Percentiles rank a stretch among this genome's conserved stretches.
These are phyloP conservation scores for Heliamphora exappendiculata DNA, from an alignment of 148 eudicot genomes.

Conservation along the genomic window DNA sequence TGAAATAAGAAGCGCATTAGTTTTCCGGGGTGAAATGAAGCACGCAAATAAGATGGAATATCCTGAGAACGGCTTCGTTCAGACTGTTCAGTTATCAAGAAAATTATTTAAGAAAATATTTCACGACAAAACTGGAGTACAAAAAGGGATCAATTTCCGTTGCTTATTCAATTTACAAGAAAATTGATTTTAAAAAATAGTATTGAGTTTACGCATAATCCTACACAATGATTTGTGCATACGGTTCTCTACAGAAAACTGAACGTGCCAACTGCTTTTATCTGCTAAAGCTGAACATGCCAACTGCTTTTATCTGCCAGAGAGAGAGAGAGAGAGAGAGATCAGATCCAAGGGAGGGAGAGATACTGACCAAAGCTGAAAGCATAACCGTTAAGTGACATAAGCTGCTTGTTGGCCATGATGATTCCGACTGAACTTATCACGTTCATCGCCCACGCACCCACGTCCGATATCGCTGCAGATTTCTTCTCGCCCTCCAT, in stretches of 20 bases:
- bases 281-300: no score
- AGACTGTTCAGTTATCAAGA: no score
- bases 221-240: no score
- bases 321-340: not conserved
- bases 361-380: slow-evolving; percentile 47
- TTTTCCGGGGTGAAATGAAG: not conserved
- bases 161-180: no score
- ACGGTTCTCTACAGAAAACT: no score
- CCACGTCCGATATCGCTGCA: slow-evolving; percentile 48
- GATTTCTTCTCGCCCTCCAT: slow-evolving; percentile 64
- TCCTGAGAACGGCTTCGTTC: no score
- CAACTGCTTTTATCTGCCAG: not conserved
- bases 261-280: no score
- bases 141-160: no score
- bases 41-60: not conserved
- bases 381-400: slow-evolving; percentile 53
- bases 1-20: not conserved
- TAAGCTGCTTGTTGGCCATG: slow-evolving; percentile 78
- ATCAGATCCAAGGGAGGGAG: slow-evolving; percentile 10
- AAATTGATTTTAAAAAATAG: no score
- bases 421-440: slow-evolving; percentile 68
- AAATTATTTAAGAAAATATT: no score
- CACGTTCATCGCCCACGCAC: slow-evolving; percentile 78
- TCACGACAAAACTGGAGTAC: no score
- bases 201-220: no score